phyloP scores from a whole-genome alignment of 1,284 basidiomycete species.

The Meripilus lineatus region DNA sequence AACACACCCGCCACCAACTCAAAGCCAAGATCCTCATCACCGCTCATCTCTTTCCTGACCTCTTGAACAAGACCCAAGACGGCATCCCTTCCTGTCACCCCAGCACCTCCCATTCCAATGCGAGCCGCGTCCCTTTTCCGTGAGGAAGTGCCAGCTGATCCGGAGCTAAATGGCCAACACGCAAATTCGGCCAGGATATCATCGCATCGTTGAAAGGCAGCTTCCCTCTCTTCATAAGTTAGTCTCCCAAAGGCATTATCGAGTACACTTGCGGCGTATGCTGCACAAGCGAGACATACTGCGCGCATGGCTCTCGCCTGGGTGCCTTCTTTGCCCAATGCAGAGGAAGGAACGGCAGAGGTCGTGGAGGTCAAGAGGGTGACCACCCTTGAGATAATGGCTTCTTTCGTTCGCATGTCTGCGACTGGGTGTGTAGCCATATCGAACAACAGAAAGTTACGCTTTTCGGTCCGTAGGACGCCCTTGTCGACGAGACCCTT shows the following conservation, averaged over 20 bases:
- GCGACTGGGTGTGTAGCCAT: constrained; percentile 97
- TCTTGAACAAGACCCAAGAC: constrained; percentile 78
- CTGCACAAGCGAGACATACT: constrained; percentile 81
- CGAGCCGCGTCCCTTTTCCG: constrained; percentile 40
- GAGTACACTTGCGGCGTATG: constrained; percentile 91
- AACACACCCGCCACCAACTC: constrained; percentile 89
- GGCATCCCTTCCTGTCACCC: constrained; percentile 58
- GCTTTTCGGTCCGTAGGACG: constrained; percentile 93
- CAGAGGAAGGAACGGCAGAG: constrained; percentile 68
- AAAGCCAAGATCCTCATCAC: constrained; percentile 73
- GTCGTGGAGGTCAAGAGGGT: constrained; percentile 81
- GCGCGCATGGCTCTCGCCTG: constrained; percentile 79
- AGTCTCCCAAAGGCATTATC: constrained; percentile 88
- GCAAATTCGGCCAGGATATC: constrained; percentile 89
- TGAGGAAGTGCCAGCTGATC: constrained; percentile 22
- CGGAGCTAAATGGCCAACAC: constrained; percentile 81
- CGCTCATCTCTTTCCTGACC: constrained; percentile 67
- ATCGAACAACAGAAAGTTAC: constrained; percentile 96
- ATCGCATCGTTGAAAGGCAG: constrained; percentile 86
- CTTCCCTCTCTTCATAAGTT: constrained; percentile 87
- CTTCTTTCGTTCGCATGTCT: constrained; percentile 85
- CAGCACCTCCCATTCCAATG: constrained; percentile 49
- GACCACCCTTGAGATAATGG: constrained; percentile 72
- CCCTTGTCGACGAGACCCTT: constrained; percentile 98
- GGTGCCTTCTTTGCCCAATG: constrained; percentile 72